Conservation (phyloP, 176 grass and related monocot genomes). For the Bolboschoenus planiculmis region DNA sequence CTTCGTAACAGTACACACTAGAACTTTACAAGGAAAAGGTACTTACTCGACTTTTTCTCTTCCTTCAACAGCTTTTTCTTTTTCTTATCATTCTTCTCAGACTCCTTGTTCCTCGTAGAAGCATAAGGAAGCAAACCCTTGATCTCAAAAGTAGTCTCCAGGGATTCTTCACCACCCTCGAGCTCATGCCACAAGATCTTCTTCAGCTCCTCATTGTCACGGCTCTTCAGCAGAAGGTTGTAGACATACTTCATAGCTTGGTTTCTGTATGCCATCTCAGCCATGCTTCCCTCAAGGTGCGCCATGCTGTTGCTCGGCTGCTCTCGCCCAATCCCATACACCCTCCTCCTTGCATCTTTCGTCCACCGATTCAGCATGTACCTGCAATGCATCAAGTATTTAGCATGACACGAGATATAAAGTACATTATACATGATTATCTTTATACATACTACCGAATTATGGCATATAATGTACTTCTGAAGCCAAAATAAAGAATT, state of each 20-base stretch:
- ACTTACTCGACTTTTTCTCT: slow-evolving; percentile 56
- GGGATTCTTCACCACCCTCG: slow-evolving; percentile 54
- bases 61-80: slow-evolving; percentile 66
- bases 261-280: slow-evolving; percentile 42
- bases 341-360: slow-evolving; percentile 53
- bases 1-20: neutral
- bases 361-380: slow-evolving; percentile 54
- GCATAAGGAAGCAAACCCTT: slow-evolving; percentile 53
- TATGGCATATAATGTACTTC: neutral
- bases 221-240: slow-evolving; percentile 61
- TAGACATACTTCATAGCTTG: slow-evolving; percentile 60
- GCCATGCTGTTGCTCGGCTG: slow-evolving; percentile 17
- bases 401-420: neutral
- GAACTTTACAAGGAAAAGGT: neutral
- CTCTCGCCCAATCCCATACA: slow-evolving; percentile 37
- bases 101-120: slow-evolving; percentile 55
- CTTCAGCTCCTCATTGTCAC: slow-evolving; percentile 44
- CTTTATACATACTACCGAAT: neutral
- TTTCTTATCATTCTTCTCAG: slow-evolving; percentile 57
- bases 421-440: neutral
- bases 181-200: slow-evolving; percentile 55
- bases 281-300: slow-evolving; percentile 33
- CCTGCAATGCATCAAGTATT: neutral
- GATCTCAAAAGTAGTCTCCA: slow-evolving; percentile 58
- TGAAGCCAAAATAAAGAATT: neutral